Base-by-base conservation (phyloP, 768 basidiomycete genomes). In the Mycena rosella region DNA sequence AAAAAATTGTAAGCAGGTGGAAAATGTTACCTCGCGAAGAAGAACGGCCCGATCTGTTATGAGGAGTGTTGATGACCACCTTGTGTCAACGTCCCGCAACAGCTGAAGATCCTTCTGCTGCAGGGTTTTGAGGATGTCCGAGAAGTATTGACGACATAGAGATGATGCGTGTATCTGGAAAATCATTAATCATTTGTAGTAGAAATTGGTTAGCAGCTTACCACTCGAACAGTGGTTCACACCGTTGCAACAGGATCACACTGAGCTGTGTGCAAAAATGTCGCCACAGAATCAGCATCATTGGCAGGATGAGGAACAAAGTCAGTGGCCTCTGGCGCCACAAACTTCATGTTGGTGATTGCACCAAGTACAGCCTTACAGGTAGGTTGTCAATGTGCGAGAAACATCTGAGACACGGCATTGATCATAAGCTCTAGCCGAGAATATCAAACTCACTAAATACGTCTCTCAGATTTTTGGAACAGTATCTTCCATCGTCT, bases 11-110 rank as follows among this genome's bases (percentile, higher is more conserved):
- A 63, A 34, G 72, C n/a, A 44, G 18, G 40, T n/a, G 22, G 47
- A 49, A 32, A 26, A 71, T n/a, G 3, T 27, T 27, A 29, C 77
- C 53, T 67, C 60, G 38, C 72, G 69, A 34, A 78, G 71, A 40
- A 73, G 36, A 26, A 79, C 54, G 15, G 73, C 75, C 9, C 75
- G 64, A 20, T 76, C 69, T 53, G 78, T 74, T 78, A 79, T 79
- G 0, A 76, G 60, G 15, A 73, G 60, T 8, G 78, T 75, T 20
- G 77, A 79, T 15, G 75, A 78, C 79, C 79, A 80, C 2, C 73
- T 54, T 20, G 75, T 76, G 22, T 66, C 65, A 48, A 80, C 74
- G 66, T 79, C 76, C 4, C 69, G 64, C 40, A 80, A 58, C 5
- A 80, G 75, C 54, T 80, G 74, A 22, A 76, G 72, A 26, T 74